phyloP scores from a whole-genome alignment of 2,329 filamentous ascomycete species.

The Penicillium italicum region DNA sequence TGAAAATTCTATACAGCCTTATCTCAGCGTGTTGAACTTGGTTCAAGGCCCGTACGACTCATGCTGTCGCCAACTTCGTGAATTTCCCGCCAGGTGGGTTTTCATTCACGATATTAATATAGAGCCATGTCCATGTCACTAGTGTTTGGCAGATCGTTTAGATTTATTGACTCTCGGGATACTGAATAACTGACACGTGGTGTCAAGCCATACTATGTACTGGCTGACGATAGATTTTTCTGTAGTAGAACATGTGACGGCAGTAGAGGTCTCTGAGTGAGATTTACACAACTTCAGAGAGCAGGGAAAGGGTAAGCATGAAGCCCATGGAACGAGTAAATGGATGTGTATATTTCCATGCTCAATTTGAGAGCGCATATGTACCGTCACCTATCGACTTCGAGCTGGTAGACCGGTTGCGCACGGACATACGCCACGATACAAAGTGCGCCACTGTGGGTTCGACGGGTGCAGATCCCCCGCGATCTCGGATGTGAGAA shows the following conservation, averaged over 20 bases:
- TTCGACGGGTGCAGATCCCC: constrained; percentile 1
- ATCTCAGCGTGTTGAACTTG: neutral
- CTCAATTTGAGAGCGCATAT: neutral
- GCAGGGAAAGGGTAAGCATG: no score
- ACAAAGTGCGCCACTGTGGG: neutral
- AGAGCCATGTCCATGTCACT: neutral
- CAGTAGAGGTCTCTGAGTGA: neutral
- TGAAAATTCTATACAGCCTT: neutral
- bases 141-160: neutral
- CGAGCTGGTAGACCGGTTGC: neutral
- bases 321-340: no score
- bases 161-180: neutral
- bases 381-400: neutral
- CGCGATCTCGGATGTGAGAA: neutral
- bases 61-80: neutral
- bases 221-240: neutral
- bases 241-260: neutral
- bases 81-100: neutral
- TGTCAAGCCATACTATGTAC: neutral
- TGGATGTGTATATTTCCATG: no score
- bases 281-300: neutral
- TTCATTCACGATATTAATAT: no score
- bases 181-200: neutral
- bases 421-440: neutral
- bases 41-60: neutral